Conservation (phyloP, 306 rosid species). For the Alnus glutinosa region DNA sequence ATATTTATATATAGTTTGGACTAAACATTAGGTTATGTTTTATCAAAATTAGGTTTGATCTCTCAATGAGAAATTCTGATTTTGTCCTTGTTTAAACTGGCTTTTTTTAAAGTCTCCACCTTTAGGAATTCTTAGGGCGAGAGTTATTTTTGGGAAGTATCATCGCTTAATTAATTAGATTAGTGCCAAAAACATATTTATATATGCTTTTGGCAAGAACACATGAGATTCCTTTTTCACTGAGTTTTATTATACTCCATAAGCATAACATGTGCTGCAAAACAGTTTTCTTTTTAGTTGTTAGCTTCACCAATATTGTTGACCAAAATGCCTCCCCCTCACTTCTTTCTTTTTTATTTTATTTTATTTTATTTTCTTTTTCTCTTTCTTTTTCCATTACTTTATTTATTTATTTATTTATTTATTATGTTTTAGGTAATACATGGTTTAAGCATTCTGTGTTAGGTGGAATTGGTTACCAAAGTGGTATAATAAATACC, state of each 20-base stretch:
- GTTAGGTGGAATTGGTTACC: slow-evolving; percentile 21
- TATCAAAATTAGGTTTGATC: too few relatives aligned
- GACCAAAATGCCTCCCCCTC: neutral
- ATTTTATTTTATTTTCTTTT: too few relatives aligned
- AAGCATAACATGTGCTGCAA: neutral
- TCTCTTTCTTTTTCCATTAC: too few relatives aligned
- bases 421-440: too few relatives aligned
- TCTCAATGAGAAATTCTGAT: too few relatives aligned
- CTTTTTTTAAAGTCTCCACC: neutral
- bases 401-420: too few relatives aligned
- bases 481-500: neutral
- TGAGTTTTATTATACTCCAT: neutral
- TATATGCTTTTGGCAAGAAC: neutral
- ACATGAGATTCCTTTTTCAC: neutral
- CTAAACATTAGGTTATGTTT: too few relatives aligned
- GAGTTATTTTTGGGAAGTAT: neutral
- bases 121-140: neutral
- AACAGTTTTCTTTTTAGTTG: neutral
- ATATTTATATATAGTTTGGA: too few relatives aligned
- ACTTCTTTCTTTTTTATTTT: neutral
- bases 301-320: neutral
- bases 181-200: neutral
- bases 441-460: neutral
- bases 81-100: too few relatives aligned
- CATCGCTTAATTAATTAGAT: neutral